Evolutionary conservation across 148 eudicot species (phyloP).

Genomic region (Rhododendron williamsianum): DNA sequence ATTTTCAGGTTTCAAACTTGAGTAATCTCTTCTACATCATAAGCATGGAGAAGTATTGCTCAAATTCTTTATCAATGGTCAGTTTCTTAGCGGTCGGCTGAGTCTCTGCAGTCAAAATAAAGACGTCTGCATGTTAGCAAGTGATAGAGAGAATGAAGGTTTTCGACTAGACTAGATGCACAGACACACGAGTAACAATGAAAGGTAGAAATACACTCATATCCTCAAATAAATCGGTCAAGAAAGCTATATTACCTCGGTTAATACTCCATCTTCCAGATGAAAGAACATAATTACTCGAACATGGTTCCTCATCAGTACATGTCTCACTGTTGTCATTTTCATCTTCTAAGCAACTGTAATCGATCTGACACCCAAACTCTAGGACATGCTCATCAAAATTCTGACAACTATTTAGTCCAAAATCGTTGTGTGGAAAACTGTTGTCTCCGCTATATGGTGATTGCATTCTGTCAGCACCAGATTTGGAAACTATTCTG

Average conservation of each 20-base stretch:
- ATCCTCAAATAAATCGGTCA: background rate
- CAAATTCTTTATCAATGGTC: constrained; percentile 48
- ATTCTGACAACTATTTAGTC: constrained; percentile 1
- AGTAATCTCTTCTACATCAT: constrained; percentile 19
- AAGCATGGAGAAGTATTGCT: constrained; percentile 43
- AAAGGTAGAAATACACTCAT: background rate
- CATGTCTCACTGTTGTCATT: constrained; percentile 12
- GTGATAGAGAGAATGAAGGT: background rate
- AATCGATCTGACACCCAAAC: constrained; percentile 8
- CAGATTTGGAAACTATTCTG: constrained; percentile 20
- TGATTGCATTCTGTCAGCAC: background rate
- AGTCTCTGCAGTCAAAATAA: constrained; percentile 29
- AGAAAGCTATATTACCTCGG: constrained; percentile 20
- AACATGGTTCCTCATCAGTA: constrained; percentile 8
- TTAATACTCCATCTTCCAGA: constrained; percentile 38
- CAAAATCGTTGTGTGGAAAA: constrained; percentile 10
- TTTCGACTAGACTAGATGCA: background rate
- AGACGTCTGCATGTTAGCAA: background rate
- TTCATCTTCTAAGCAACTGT: constrained; percentile 8
- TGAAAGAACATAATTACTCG: constrained; percentile 30
- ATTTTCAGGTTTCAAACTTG: background rate
- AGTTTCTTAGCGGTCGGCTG: constrained; percentile 17
- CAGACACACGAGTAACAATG: background rate
- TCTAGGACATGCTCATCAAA: constrained; percentile 19
- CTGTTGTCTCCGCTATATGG: background rate